Percentiles rank a stretch among this genome's conserved stretches.
Conservation (phyloP, 129 eudicot genomes). For the Pulicaria dysenterica region DNA sequence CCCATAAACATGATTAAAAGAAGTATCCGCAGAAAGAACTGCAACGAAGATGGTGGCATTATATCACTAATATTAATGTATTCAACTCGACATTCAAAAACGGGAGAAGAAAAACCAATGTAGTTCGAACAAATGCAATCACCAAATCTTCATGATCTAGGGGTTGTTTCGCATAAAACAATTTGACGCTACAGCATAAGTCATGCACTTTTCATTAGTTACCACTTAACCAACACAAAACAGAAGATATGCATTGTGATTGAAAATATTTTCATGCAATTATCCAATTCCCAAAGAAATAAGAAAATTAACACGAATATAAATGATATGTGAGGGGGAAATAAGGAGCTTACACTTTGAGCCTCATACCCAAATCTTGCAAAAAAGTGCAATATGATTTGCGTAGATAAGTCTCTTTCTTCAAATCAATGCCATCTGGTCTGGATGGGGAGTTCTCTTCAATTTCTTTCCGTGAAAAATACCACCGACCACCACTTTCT, state of each 20-base stretch:
- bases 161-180: conserved; percentile 7
- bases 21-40: conserved; percentile 3
- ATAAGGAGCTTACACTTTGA: conserved; percentile 76
- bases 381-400: conserved; percentile 92
- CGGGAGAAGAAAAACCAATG: not conserved
- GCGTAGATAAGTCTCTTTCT: conserved; percentile 87
- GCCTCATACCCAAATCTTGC: conserved; percentile 97
- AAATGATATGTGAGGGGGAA: not conserved
- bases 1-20: not conserved
- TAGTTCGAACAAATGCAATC: not conserved
- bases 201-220: not conserved
- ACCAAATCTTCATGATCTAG: conserved; percentile 1
- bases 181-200: not conserved
- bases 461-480: conserved; percentile 87
- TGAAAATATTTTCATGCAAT: conserved; percentile 6
- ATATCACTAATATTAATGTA: not conserved
- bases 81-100: not conserved
- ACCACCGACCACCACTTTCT: conserved; percentile 81
- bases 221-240: conserved; percentile 14
- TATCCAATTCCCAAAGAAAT: conserved; percentile 10
- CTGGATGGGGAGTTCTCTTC: conserved; percentile 94
- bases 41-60: not conserved
- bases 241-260: not conserved
- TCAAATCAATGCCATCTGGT: conserved; percentile 82
- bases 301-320: conserved; percentile 2